Evolutionary conservation across 1,284 basidiomycete species (phyloP).

Genomic region (Puccinia triticina): DNA sequence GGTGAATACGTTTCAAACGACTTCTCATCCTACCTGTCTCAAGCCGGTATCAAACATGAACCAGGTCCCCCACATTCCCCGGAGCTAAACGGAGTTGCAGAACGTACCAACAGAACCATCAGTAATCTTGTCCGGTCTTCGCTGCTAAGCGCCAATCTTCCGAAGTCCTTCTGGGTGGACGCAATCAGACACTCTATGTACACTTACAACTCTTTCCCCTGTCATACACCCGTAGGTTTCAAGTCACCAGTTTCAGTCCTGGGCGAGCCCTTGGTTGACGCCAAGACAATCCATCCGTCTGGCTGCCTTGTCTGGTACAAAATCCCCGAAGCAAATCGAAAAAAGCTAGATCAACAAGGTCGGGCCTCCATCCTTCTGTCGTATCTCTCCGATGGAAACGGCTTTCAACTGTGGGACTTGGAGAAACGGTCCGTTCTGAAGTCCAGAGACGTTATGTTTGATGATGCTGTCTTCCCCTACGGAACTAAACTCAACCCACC

Average conservation of each 20-base stretch:
- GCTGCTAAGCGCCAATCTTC: too few species aligned
- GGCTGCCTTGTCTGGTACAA: slow-evolving; percentile 1
- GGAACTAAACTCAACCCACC: neutral
- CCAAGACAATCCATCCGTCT: neutral
- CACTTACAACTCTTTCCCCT: neutral
- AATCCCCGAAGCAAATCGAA: neutral
- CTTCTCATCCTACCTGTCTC: too few species aligned
- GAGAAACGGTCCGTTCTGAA: neutral
- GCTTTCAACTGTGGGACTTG: neutral
- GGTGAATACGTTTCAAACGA: too few species aligned
- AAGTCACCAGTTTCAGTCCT: neutral
- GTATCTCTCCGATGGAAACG: neutral
- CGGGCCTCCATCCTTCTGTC: neutral
- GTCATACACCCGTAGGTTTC: neutral
- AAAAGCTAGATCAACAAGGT: neutral
- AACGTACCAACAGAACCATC: too few species aligned
- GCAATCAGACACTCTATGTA: neutral
- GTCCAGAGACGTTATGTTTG: neutral
- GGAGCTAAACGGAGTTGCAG: too few species aligned
- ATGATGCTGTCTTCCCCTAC: slow-evolving; percentile 15
- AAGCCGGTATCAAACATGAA: too few species aligned
- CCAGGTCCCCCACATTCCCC: neutral
- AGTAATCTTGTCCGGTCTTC: too few species aligned
- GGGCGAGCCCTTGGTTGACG: neutral
- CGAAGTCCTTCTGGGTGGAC: neutral